Percentiles rank a stretch among this genome's conserved stretches.
phyloP scores from a whole-genome alignment of 768 basidiomycete species.

The Kwoniella mangroviensis region DNA sequence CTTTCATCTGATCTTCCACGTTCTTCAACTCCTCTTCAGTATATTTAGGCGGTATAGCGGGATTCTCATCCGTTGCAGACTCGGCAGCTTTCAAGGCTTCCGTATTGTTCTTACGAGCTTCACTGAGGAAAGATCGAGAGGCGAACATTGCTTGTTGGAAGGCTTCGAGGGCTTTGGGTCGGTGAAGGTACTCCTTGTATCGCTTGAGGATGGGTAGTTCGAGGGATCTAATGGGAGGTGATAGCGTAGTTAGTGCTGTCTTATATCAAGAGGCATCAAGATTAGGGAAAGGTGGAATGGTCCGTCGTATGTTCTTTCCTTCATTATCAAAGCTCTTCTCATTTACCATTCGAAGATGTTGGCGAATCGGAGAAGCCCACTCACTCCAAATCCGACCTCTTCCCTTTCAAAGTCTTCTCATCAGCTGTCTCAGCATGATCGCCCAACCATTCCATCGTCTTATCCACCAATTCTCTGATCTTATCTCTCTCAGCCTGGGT shows the following conservation, averaged over 20 bases:
- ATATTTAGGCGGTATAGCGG: constrained; percentile 74
- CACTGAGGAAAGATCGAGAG: constrained; percentile 72
- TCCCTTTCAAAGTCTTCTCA: constrained; percentile 73
- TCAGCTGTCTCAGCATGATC: constrained; percentile 83
- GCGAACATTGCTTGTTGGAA: constrained; percentile 71
- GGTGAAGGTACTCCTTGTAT: constrained; percentile 84
- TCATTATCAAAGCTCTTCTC: too few species aligned
- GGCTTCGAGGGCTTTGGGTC: constrained; percentile 83
- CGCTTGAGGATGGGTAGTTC: constrained; percentile 84
- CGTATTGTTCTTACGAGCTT: constrained; percentile 77
- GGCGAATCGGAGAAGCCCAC: constrained; percentile 52
- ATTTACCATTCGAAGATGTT: too few species aligned
- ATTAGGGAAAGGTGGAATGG: neutral
- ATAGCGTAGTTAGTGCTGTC: neutral
- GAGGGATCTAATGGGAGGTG: constrained; percentile 63
- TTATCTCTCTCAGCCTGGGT: constrained; percentile 70
- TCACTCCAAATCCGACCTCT: constrained; percentile 81
- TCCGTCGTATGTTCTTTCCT: too few species aligned
- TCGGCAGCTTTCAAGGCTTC: constrained; percentile 62
- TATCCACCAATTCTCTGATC: constrained; percentile 72
- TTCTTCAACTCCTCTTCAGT: constrained; percentile 80
- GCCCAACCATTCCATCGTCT: constrained; percentile 78
- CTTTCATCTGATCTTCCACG: constrained; percentile 75
- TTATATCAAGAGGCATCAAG: neutral
- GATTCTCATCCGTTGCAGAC: constrained; percentile 37